Base-by-base conservation (phyloP, 129 eudicot species). In the Rutidosis leptorrhynchoides region DNA sequence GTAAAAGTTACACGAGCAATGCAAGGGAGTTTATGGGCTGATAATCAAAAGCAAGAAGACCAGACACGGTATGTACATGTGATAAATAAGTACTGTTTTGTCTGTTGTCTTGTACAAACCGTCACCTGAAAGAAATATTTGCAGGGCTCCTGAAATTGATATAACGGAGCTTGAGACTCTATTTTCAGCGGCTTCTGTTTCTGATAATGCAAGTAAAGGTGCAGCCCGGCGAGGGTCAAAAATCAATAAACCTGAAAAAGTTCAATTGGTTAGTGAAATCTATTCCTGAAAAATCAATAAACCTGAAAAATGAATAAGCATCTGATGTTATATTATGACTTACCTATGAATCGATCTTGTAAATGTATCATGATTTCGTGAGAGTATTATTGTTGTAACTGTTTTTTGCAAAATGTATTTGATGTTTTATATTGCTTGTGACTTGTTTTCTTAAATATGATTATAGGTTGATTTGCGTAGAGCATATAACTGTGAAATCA, bases 21-120 rank as follows among this genome's bases (percentile, higher is more conserved):
- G 85, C 93, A 92, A 80, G 98, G 98, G 76, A 92, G 98, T 77
- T 75, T 92, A 63, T 92, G 98, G 98, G 98, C 96, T 70, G 98
- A 92, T 76, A 46, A 82, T 68, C 90, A 51, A 48, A 92, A 83
- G 68, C 95, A 85, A 72, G 95, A 92, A 64, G 86, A 72, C 71
- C 90, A 80, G 65, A 65, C 98, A 60, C 84, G 86, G 98, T 85
- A 78, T 58, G 75, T 72, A 57, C 66, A 2, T 35, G 35, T 68
- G 32, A 14, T 28, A 68, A 53, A 33, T 67, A 20, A 10, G 22
- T 53, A 21, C 24, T 27, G 5, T 66, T 16, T 8, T 42, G 8
- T 52, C 27, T 23, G 20, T 21, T n/a, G 27, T 52, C 26, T 63
- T 51, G 63, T 72, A 40, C 65, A 73, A 33, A 73, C 12, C 65